A percentile compares a stretch with the other conserved stretches of the same genome.
These are phyloP conservation scores for Talaromyces stipitatus DNA, from an alignment of 495 filamentous ascomycete genomes.

Conservation along the genomic window DNA sequence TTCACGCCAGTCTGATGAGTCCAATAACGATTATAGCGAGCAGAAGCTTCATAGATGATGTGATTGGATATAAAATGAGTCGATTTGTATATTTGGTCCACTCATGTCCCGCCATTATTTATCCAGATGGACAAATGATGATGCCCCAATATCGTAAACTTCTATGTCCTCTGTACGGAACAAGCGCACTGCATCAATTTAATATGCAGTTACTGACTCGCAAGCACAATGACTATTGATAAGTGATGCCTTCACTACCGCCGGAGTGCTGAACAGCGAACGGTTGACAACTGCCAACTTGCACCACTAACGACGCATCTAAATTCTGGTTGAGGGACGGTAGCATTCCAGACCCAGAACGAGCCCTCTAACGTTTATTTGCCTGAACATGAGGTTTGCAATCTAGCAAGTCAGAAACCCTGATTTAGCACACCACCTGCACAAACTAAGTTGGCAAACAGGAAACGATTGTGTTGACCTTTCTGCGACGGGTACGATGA, in stretches of 20 bases:
- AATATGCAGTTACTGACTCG: neutral
- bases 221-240: neutral
- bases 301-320: neutral
- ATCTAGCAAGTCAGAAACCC: neutral
- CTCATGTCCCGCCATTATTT: neutral
- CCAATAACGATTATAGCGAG: too few relatives aligned
- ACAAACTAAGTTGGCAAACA: neutral
- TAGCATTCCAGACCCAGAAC: neutral
- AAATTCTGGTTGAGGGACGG: neutral
- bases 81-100: neutral
- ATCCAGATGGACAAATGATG: neutral
- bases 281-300: too few relatives aligned
- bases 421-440: neutral
- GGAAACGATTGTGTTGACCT: neutral
- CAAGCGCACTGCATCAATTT: too few relatives aligned
- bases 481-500: neutral
- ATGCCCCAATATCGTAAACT: neutral
- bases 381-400: neutral
- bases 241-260: neutral
- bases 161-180: too few relatives aligned
- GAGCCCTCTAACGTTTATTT: neutral
- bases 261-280: neutral
- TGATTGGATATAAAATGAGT: neutral
- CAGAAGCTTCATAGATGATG: too few relatives aligned
- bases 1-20: neutral